These are phyloP conservation scores for Neoboletus subvelutipes DNA, from an alignment of 768 basidiomycete genomes.

Conservation along the genomic window DNA sequence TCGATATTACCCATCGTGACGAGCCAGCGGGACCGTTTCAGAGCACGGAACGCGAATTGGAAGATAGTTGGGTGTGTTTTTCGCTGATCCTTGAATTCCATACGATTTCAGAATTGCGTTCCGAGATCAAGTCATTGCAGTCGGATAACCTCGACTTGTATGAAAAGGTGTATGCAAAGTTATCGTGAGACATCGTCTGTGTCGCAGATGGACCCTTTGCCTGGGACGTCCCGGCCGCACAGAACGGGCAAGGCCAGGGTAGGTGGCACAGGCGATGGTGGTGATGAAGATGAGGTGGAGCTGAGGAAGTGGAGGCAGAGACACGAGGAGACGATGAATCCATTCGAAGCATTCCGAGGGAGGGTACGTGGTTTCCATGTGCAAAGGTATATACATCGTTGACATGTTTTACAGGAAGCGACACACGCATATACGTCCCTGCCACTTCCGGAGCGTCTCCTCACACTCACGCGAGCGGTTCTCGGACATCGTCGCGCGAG, in stretches of 20 bases:
- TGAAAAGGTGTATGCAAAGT: slow-evolving; percentile 99
- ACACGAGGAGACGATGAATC: slow-evolving; percentile 98
- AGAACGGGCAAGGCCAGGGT: neutral
- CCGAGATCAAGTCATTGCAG: slow-evolving; percentile 90
- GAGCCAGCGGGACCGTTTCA: slow-evolving; percentile 95
- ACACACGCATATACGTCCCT: slow-evolving; percentile 89
- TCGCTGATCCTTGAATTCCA: slow-evolving; percentile 52
- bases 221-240: slow-evolving; percentile 22
- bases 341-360: slow-evolving; percentile 96
- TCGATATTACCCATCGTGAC: slow-evolving; percentile 99
- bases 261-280: slow-evolving; percentile 20
- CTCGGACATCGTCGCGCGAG: slow-evolving; percentile 89
- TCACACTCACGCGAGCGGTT: slow-evolving; percentile 80
- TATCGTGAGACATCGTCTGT: slow-evolving; percentile 76
- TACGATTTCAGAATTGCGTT: slow-evolving; percentile 90
- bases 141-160: slow-evolving; percentile 96
- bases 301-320: slow-evolving; percentile 86
- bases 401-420: slow-evolving; percentile 67
- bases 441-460: slow-evolving; percentile 87
- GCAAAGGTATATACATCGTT: neutral
- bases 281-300: slow-evolving; percentile 52
- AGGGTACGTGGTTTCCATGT: slow-evolving; percentile 55
- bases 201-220: slow-evolving; percentile 71
- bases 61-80: slow-evolving; percentile 64
- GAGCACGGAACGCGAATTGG: slow-evolving; percentile 94